Conservation (phyloP, 495 filamentous ascomycete genomes). For the Aspergillus biplanus region DNA sequence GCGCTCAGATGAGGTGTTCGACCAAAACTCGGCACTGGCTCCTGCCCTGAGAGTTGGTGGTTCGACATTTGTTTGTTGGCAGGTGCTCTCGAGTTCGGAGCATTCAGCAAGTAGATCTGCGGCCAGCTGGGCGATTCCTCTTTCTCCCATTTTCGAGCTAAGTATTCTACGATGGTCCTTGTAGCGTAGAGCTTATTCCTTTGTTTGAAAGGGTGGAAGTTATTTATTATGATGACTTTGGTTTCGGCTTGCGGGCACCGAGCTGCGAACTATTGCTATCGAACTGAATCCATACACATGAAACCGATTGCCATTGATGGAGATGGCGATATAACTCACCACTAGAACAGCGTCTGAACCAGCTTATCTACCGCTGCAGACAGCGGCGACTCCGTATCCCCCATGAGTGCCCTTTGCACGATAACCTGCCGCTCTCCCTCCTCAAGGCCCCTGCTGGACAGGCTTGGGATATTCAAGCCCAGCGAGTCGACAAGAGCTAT, state of each 20-base stretch:
- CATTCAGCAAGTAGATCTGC: conserved; percentile 1
- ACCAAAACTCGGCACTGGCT: neutral
- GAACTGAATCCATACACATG: neutral
- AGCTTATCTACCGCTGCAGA: neutral
- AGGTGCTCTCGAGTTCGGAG: neutral
- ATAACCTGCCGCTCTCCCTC: neutral
- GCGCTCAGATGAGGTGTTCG: neutral
- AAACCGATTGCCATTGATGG: neutral
- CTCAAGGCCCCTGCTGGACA: neutral
- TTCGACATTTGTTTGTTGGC: neutral
- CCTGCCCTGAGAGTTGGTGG: neutral
- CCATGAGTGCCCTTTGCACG: neutral
- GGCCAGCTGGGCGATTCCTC: neutral
- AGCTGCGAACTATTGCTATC: neutral
- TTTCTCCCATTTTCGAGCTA: neutral
- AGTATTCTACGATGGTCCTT: neutral
- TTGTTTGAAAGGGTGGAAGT: neutral
- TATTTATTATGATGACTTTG: neutral
- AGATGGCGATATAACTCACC: neutral
- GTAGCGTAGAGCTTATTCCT: neutral
- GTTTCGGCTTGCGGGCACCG: neutral
- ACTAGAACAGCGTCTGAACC: neutral
- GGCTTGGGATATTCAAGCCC: neutral
- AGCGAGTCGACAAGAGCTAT: neutral
- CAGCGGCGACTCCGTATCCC: neutral